Evolutionary conservation across 305 asterid species (phyloP), one percentile per base, ranked within the genome.

Genomic region (Fraxinus nigra): DNA sequence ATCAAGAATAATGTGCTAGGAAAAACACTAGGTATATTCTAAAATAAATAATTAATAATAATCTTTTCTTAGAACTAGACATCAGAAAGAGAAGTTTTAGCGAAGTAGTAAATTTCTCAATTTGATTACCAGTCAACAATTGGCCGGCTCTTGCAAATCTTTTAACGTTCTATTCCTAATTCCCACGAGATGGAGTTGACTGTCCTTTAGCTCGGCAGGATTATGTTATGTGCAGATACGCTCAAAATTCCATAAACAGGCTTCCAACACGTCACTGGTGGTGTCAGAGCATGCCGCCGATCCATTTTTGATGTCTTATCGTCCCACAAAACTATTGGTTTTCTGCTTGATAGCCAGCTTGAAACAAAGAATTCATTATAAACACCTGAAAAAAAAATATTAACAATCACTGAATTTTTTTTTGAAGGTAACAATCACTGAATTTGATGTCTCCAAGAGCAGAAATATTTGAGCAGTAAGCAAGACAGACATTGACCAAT

Each of bases 261-360:
- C 84, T 81, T 63, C 86, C 79, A 77, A 80, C 72, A 72, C 65
- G 20, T 84, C 84, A 81, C 69, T 76, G 79, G 79, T 78, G 81
- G 61, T 30, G 78, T 72, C 80, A 37, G 80, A 73, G 70, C 79
- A 9, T 81, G 85, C 77, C 32, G 84, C 48, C 10, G 76, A 72
- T 77, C 72, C 82, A 69, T 67, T 65, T 82, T 63, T 78, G 75
- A 81, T 54, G 82, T 86, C 79, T 77, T 54, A 33, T 72, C 46
- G 72, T 76, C 91, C 86, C 84, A 75, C 78, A 67, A 75, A 77
- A 65, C 80, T 77, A 82, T 59, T 54, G 85, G 78, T 81, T 79
- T 81, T 75, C 85, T 75, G 88, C 89, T 83, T 84, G 78, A 82
- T 67, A 82, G 87, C 84, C 87, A 78, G 88, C 85, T 84, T 82